Evolutionary conservation across 2,329 filamentous ascomycete species (phyloP).

Genomic region (Cordyceps cicadae): DNA sequence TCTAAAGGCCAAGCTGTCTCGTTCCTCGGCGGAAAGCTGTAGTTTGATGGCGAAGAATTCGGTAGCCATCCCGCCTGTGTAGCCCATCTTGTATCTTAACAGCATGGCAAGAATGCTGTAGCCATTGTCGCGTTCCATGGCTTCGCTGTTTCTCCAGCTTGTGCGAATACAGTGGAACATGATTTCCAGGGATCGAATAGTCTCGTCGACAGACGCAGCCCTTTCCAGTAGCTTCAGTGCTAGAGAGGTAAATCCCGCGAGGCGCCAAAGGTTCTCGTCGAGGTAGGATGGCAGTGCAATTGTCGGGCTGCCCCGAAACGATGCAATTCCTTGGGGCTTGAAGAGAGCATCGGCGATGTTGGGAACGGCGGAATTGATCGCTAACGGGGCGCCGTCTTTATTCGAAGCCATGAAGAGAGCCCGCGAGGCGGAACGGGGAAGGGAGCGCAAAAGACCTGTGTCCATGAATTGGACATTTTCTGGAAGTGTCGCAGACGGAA

Average conservation of each 20-base stretch:
- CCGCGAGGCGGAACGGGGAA: conserved; percentile 66
- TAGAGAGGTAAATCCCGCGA: conserved; percentile 84
- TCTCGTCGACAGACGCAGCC: conserved; percentile 59
- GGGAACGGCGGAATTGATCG: conserved; percentile 80
- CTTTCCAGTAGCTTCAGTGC: conserved; percentile 77
- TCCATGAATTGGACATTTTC: conserved; percentile 74
- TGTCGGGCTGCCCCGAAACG: conserved; percentile 75
- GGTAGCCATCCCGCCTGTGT: conserved; percentile 25
- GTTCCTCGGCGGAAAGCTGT: conserved; percentile 41
- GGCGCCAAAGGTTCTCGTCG: conserved; percentile 85
- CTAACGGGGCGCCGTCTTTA: conserved; percentile 59
- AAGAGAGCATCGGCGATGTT: conserved; percentile 84
- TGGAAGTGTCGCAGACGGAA: conserved; percentile 70
- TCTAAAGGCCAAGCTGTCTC: conserved; percentile 48
- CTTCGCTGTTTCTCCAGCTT: conserved; percentile 96
- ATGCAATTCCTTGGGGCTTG: conserved; percentile 68
- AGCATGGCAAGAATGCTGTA: conserved; percentile 83
- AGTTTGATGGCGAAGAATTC: conserved; percentile 31
- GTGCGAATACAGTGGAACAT: conserved; percentile 78
- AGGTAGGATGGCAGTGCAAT: conserved; percentile 74
- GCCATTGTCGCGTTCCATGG: conserved; percentile 92
- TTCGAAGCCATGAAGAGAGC: conserved; percentile 37
- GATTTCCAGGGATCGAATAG: conserved; percentile 71
- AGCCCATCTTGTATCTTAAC: conserved; percentile 72
- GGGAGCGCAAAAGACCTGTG: conserved; percentile 63